Evolutionary conservation across 1,284 basidiomycete genomes (phyloP).

Genomic region (Trametes sp.): DNA sequence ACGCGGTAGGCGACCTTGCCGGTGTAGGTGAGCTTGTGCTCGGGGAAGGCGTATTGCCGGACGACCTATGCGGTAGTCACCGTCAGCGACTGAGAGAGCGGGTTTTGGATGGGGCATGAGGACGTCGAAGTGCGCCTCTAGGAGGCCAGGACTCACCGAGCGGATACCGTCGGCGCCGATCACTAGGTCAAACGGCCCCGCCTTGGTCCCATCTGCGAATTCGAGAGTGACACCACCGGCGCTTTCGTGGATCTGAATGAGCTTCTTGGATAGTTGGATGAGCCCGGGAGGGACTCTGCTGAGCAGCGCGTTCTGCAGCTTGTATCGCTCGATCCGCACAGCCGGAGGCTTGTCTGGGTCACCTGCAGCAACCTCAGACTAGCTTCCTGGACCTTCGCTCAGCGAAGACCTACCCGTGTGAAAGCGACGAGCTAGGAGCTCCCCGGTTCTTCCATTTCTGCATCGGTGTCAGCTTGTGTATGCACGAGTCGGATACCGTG

Average conservation of each 20-base stretch:
- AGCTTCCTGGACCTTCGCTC: too few species aligned
- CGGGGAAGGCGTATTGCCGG: neutral
- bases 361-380: neutral
- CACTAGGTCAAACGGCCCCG: neutral
- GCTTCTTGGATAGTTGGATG: neutral
- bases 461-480: neutral
- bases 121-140: neutral
- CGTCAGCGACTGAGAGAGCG: neutral
- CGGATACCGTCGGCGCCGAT: slow-evolving; percentile 2
- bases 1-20: slow-evolving; percentile 3
- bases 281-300: neutral
- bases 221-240: neutral
- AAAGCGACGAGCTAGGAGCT: neutral
- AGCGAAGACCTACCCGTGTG: neutral
- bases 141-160: neutral
- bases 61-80: neutral
- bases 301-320: slow-evolving; percentile 5
- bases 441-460: neutral
- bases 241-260: neutral
- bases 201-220: neutral
- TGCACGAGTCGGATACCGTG: neutral
- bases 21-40: slow-evolving; percentile 2
- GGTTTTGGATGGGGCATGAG: too few species aligned
- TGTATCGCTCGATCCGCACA: neutral
- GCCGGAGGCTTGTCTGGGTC: slow-evolving; percentile 1